Percentiles rank a stretch among this genome's conserved stretches.
Evolutionary conservation across 257 asterid species (phyloP).

Genomic region (Cordia subcordata): DNA sequence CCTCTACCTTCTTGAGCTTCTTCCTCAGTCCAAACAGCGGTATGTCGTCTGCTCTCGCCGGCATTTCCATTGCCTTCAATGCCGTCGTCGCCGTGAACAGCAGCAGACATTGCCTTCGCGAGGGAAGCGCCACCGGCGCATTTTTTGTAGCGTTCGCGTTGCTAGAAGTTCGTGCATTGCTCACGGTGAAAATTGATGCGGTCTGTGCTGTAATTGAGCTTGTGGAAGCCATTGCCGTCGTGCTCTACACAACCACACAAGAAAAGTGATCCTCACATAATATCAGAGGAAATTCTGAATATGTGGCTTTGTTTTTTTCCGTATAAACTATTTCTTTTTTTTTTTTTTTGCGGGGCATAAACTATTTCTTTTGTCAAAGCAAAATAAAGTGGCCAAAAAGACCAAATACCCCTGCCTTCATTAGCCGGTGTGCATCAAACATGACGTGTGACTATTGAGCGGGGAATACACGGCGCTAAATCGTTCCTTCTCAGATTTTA

Average conservation of each 20-base stretch:
- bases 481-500: too few species aligned
- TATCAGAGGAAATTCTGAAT: background rate
- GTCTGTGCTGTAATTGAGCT: constrained; percentile 37
- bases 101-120: constrained; percentile 60
- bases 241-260: constrained; percentile 1
- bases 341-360: too few species aligned
- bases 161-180: constrained; percentile 16
- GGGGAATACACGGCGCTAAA: too few species aligned
- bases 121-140: constrained; percentile 32
- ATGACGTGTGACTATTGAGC: too few species aligned
- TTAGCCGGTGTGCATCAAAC: too few species aligned
- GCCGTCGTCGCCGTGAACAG: constrained; percentile 58
- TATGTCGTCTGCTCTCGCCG: constrained; percentile 64
- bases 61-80: constrained; percentile 47
- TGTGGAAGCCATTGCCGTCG: constrained; percentile 50
- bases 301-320: background rate
- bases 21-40: constrained; percentile 68
- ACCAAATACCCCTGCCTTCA: too few species aligned
- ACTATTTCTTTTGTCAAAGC: too few species aligned
- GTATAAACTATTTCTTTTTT: too few species aligned
- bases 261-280: constrained; percentile 14
- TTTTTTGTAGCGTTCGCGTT: constrained; percentile 16
- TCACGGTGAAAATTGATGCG: constrained; percentile 21
- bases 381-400: too few species aligned
- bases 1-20: constrained; percentile 58